Conservation (phyloP, 1,284 basidiomycete genomes). For the Cryptococcus sp. region DNA sequence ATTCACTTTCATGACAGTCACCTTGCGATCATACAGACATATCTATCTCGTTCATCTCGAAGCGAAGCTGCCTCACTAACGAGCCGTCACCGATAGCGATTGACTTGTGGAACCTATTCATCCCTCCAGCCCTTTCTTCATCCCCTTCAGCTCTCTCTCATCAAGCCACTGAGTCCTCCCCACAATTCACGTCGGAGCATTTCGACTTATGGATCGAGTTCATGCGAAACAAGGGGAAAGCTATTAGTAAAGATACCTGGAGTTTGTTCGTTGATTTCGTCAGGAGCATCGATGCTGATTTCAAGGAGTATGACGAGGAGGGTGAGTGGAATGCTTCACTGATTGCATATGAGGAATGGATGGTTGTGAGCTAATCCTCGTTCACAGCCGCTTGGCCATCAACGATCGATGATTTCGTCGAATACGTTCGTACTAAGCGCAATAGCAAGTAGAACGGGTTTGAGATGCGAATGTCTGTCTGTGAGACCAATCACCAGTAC, state of each 20-base stretch:
- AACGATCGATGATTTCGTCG: conserved; percentile 54
- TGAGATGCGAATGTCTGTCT: too few species aligned
- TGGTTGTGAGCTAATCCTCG: neutral
- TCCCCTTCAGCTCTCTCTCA: conserved; percentile 64
- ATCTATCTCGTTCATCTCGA: neutral
- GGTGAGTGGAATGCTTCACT: conserved; percentile 57
- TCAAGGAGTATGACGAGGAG: conserved; percentile 80
- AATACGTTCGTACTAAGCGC: conserved; percentile 35
- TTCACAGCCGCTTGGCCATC: conserved; percentile 53
- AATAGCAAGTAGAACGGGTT: neutral
- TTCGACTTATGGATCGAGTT: conserved; percentile 84
- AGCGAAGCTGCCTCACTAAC: neutral
- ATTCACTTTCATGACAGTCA: too few species aligned
- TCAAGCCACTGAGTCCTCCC: conserved; percentile 34
- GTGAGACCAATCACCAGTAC: too few species aligned
- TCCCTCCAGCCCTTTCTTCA: conserved; percentile 74
- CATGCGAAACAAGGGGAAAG: conserved; percentile 68
- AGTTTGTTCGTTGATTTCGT: conserved; percentile 68
- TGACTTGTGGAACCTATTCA: conserved; percentile 76
- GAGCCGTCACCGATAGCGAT: conserved; percentile 22
- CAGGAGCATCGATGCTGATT: conserved; percentile 74
- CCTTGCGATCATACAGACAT: neutral
- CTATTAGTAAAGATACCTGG: conserved; percentile 95
- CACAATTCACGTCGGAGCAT: conserved; percentile 68
- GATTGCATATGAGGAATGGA: neutral